Base-by-base conservation (phyloP, 2,329 filamentous ascomycete genomes). In the Botrytis hyacinthi region DNA sequence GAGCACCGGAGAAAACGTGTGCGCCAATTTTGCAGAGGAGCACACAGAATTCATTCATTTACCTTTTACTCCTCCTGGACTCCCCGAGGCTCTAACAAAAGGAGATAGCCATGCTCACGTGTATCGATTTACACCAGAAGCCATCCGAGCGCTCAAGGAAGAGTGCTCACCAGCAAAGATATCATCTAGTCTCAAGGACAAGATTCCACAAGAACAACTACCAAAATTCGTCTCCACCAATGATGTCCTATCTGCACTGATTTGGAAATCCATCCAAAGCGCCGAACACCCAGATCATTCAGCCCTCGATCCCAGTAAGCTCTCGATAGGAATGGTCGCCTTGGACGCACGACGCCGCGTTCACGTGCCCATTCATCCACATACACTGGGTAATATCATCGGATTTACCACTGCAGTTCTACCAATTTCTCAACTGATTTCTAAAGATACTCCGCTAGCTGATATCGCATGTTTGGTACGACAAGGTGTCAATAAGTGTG, bases 101-200 rank as follows among this genome's bases (percentile, higher is more conserved):
- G 65, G 65, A 68, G 40, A 70, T 2, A 70, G 67, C n/a, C 67
- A 70, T 70, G 67, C 48, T 32, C 48, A 70, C n/a, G 67, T 70
- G 8, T 70, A 57, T 32, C 51, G 51, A 20, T 70, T 70, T n/a
- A 57, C 51, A n/a, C 46, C 46, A 9, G 67, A 70, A 59, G 46
- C 67, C 46, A 57, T 70, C 22, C 48, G 48, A 59, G 48, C 35
- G 32, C 67, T 70, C 37, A 70, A 70, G 44, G 51, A 70, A 14
- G 67, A 70, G 46, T 54, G 48, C 40, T 70, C 51, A 42, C 67
- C 67, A 20, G 22, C 67, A 26, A 70, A 70, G 32, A 70, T 70
- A 29, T 70, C 67, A 60, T 70, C 67, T 44, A 42, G 51, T 70
- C 48, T 70, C 22, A 68, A 68, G 46, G 32, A 37, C 12, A 51